These are phyloP conservation scores for Paracoccidioides lutzii DNA, from an alignment of 2,329 filamentous ascomycete species.

Conservation along the genomic window DNA sequence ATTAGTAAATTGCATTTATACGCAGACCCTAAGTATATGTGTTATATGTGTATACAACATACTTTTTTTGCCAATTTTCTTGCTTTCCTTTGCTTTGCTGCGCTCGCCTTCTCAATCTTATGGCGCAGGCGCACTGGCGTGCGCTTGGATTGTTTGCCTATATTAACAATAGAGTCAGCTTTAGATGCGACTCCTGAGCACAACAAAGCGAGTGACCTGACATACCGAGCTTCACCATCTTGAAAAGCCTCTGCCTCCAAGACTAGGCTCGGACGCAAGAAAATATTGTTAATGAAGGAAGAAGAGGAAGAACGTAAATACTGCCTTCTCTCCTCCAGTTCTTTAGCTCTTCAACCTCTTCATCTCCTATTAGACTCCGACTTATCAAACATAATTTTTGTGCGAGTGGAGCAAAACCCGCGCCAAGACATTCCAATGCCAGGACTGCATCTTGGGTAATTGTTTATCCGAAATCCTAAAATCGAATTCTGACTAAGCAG, in stretches of 20 bases:
- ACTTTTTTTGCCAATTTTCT: conserved; percentile 80
- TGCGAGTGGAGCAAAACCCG: conserved; percentile 1
- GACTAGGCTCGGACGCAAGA: conserved; percentile 3
- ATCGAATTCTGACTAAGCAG: neutral
- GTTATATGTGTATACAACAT: conserved; percentile 3
- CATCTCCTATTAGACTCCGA: neutral
- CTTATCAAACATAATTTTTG: conserved; percentile 6
- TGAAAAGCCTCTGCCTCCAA: conserved; percentile 9
- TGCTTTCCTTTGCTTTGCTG: conserved; percentile 79
- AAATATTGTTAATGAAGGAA: neutral
- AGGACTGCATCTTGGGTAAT: neutral
- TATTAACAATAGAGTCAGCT: neutral
- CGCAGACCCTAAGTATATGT: neutral
- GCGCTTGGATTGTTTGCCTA: conserved; percentile 93
- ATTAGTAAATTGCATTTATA: neutral
- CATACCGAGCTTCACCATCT: conserved; percentile 32
- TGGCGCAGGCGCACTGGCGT: conserved; percentile 76
- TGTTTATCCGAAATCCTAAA: neutral
- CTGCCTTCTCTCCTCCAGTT: neutral
- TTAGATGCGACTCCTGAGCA: neutral
- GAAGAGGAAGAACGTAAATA: neutral
- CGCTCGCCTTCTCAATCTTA: conserved; percentile 89
- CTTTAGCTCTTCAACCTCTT: neutral
- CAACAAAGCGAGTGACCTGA: neutral
- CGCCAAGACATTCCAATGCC: conserved; percentile 4